Evolutionary conservation across 2,329 filamentous ascomycete genomes (phyloP).

Genomic region (Sporothrix phasma): DNA sequence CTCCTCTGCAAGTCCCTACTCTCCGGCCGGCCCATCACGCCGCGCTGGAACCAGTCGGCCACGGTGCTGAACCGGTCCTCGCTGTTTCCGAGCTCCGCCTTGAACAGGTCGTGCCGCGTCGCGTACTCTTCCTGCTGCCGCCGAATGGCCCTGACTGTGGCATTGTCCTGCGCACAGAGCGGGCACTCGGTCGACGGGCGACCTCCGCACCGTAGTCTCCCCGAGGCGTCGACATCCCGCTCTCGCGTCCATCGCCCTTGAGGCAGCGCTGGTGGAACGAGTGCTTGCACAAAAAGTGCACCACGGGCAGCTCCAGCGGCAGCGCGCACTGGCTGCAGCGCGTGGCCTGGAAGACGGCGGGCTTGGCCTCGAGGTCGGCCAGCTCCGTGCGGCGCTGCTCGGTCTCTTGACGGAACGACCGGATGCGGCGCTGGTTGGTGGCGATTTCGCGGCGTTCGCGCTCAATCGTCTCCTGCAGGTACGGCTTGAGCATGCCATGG

Average conservation of each 20-base stretch:
- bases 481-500: conserved; percentile 94
- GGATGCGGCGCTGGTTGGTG: conserved; percentile 68
- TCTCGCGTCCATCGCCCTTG: conserved; percentile 29
- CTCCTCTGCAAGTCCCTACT: not conserved
- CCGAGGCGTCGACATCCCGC: conserved; percentile 16
- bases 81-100: conserved; percentile 64
- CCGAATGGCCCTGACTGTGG: conserved; percentile 79
- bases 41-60: conserved; percentile 88
- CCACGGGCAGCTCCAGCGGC: conserved; percentile 72
- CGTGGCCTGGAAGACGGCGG: conserved; percentile 81
- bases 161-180: conserved; percentile 71
- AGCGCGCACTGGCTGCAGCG: conserved; percentile 75
- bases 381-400: conserved; percentile 70
- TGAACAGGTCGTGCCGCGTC: conserved; percentile 81
- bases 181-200: conserved; percentile 58
- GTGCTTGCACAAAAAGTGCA: conserved; percentile 96
- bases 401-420: conserved; percentile 76
- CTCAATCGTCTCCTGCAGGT: conserved; percentile 79
- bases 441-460: conserved; percentile 79
- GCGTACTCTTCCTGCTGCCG: conserved; percentile 78
- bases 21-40: conserved; percentile 59
- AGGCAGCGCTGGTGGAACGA: conserved; percentile 91
- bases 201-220: not conserved
- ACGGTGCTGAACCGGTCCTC: conserved; percentile 83
- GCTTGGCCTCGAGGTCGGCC: conserved; percentile 63